These are phyloP conservation scores for Blastosporella zonata DNA, from an alignment of 1,284 basidiomycete genomes.

Conservation along the genomic window DNA sequence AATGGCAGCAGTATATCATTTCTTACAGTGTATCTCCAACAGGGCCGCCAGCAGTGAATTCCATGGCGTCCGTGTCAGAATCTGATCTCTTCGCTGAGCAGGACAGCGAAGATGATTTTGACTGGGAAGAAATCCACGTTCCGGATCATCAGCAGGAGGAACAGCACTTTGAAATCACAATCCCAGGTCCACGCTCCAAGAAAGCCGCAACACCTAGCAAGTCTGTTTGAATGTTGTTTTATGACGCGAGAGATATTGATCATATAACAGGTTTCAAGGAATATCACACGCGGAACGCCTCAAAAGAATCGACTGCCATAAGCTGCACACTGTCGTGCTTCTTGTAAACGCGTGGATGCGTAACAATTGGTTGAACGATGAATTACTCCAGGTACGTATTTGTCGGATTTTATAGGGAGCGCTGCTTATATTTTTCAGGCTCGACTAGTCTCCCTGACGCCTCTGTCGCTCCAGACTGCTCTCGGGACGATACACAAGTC, in stretches of 20 bases:
- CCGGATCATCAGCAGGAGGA: conserved; percentile 37
- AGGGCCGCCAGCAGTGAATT: conserved; percentile 2
- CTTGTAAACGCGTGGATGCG: conserved; percentile 75
- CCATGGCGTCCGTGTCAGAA: conserved; percentile 17
- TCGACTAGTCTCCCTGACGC: conserved; percentile 81
- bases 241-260: conserved; percentile 15
- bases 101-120: conserved; percentile 52
- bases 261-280: conserved; percentile 44
- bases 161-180: conserved; percentile 53
- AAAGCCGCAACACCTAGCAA: conserved; percentile 32
- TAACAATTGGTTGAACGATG: conserved; percentile 86
- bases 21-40: too few species aligned
- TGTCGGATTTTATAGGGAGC: background rate
- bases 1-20: too few species aligned
- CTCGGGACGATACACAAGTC: conserved; percentile 81
- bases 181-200: conserved; percentile 36
- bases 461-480: conserved; percentile 73
- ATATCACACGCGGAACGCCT: conserved; percentile 63
- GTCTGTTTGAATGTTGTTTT: conserved; percentile 24
- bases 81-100: conserved; percentile 13
- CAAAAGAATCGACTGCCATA: conserved; percentile 77
- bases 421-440: conserved; percentile 49
- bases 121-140: conserved; percentile 62
- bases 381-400: conserved; percentile 69
- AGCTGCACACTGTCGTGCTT: conserved; percentile 80